phyloP scores from a whole-genome alignment of 768 basidiomycete species.

The Hericium coralloides region DNA sequence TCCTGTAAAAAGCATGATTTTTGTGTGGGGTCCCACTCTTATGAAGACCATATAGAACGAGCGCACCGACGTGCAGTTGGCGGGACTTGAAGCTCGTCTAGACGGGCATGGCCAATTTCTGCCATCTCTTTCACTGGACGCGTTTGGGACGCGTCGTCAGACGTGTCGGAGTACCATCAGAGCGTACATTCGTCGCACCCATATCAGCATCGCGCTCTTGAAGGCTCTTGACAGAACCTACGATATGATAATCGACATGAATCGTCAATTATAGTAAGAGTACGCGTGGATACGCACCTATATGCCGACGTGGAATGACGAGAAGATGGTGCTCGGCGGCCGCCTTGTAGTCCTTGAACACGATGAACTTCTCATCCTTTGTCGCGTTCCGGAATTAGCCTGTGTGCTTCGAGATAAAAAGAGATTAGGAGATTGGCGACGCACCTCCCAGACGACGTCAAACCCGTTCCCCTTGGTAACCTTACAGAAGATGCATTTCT shows the following conservation, averaged over 20 bases:
- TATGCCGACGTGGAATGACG: slow-evolving; percentile 27
- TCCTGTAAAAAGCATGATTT: slow-evolving; percentile 26
- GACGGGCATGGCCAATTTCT: slow-evolving; percentile 39
- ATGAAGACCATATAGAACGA: background rate
- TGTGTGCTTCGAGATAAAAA: too few relatives aligned
- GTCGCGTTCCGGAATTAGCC: too few relatives aligned
- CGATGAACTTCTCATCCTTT: slow-evolving; percentile 23
- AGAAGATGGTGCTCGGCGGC: slow-evolving; percentile 27
- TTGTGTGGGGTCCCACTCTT: background rate
- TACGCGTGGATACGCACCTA: slow-evolving; percentile 21
- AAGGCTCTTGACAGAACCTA: slow-evolving; percentile 51
- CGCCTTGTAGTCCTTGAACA: slow-evolving; percentile 28
- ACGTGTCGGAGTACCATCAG: slow-evolving; percentile 13
- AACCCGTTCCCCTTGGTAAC: slow-evolving; percentile 24
- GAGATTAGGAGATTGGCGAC: background rate
- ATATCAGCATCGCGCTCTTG: slow-evolving; percentile 35
- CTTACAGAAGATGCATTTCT: slow-evolving; percentile 25
- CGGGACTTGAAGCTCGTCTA: slow-evolving; percentile 40
- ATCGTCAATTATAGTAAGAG: slow-evolving; percentile 1
- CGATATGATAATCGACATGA: background rate
- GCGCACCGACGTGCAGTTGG: slow-evolving; percentile 36
- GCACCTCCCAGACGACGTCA: slow-evolving; percentile 26
- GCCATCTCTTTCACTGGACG: slow-evolving; percentile 37
- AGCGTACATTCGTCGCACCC: slow-evolving; percentile 26
- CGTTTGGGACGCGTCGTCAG: slow-evolving; percentile 23